A percentile compares a stretch with the other conserved stretches of the same genome.
phyloP scores from a whole-genome alignment of 345 rosid species.

The Rubroshorea leprosula region DNA sequence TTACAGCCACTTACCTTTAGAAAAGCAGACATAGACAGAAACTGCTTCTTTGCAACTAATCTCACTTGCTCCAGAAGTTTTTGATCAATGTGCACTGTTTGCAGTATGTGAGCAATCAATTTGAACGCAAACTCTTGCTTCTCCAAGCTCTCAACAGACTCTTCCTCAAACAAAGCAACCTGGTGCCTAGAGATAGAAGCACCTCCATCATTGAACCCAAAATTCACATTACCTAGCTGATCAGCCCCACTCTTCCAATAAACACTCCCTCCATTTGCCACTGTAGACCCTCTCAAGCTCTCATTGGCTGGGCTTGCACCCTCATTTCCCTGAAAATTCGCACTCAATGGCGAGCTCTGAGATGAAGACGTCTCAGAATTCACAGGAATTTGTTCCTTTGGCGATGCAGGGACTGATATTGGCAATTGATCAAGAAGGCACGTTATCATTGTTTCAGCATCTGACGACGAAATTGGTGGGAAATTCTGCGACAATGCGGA shows the following conservation, averaged over 20 bases:
- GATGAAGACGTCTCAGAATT: constrained; percentile 60
- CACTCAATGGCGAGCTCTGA: constrained; percentile 63
- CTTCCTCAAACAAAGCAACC: constrained; percentile 78
- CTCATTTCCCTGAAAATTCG: constrained; percentile 33
- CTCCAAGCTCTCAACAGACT: constrained; percentile 78
- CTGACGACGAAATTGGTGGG: constrained; percentile 55
- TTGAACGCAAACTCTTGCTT: constrained; percentile 85
- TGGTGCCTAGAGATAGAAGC: constrained; percentile 54
- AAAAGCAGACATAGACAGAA: constrained; percentile 82
- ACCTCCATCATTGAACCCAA: constrained; percentile 47
- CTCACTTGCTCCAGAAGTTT: constrained; percentile 80
- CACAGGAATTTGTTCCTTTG: constrained; percentile 35
- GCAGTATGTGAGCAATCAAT: constrained; percentile 69
- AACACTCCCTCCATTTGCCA: constrained; percentile 53
- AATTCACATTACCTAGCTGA: constrained; percentile 24
- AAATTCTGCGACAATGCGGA: constrained; percentile 65
- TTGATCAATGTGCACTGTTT: constrained; percentile 54
- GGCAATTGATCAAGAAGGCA: constrained; percentile 64
- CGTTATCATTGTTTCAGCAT: constrained; percentile 62
- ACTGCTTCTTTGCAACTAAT: constrained; percentile 72
- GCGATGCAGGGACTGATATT: constrained; percentile 35
- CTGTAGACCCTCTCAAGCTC: constrained; percentile 37
- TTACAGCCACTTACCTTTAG: constrained; percentile 55
- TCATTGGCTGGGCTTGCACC: constrained; percentile 54
- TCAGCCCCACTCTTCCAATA: constrained; percentile 56